Conservation (phyloP, 2,329 filamentous ascomycete species). For the Colletotrichum cereale region DNA sequence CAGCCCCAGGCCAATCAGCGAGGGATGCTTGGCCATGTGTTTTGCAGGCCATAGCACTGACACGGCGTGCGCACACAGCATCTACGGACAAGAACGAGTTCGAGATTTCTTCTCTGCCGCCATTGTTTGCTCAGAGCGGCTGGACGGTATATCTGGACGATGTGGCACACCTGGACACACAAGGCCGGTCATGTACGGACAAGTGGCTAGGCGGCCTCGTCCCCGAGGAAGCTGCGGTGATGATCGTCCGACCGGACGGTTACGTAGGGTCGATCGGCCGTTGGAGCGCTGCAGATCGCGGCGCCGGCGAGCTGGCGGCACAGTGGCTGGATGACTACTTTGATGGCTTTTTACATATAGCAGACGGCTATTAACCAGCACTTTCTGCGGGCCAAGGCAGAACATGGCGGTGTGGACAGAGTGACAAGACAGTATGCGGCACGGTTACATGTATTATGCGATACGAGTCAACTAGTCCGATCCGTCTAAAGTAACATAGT, state of each 20-base stretch:
- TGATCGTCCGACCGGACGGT: slow-evolving; percentile 43
- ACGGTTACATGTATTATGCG: background rate
- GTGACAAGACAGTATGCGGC: background rate
- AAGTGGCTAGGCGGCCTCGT: slow-evolving; percentile 43
- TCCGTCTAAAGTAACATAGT: too few species aligned
- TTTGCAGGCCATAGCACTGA: slow-evolving; percentile 1
- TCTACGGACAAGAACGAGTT: slow-evolving; percentile 71
- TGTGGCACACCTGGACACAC: slow-evolving; percentile 66
- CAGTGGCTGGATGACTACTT: slow-evolving; percentile 31
- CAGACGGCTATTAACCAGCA: background rate
- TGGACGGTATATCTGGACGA: slow-evolving; percentile 82
- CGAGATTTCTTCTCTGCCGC: slow-evolving; percentile 75
- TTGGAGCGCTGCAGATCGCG: slow-evolving; percentile 13
- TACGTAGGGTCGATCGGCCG: slow-evolving; percentile 43
- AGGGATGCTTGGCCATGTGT: background rate
- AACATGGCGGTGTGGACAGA: background rate
- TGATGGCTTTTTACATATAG: slow-evolving; percentile 32
- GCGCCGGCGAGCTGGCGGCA: slow-evolving; percentile 17
- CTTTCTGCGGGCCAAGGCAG: background rate
- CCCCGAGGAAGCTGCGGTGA: slow-evolving; percentile 38
- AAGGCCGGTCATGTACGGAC: slow-evolving; percentile 64
- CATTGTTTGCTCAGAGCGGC: slow-evolving; percentile 70
- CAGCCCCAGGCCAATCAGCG: slow-evolving; percentile 23
- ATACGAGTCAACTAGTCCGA: background rate
- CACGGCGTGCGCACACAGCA: slow-evolving; percentile 50